Conservation (phyloP, 495 filamentous ascomycete genomes). For the Penicillium tannophilum region DNA sequence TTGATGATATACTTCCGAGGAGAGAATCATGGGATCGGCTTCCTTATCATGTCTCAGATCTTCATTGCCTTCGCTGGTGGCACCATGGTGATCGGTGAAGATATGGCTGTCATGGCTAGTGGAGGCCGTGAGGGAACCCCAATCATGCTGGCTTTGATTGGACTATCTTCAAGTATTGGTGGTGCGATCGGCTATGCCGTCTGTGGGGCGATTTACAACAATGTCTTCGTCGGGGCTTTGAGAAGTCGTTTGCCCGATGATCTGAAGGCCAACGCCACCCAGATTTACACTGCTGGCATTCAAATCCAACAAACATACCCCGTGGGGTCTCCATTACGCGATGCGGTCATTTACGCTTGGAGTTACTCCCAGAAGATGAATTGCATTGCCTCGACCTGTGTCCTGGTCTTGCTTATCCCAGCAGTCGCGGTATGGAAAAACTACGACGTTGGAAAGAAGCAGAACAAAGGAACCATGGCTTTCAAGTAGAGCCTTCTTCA, state of each 20-base stretch:
- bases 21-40: slow-evolving; percentile 58
- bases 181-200: slow-evolving; percentile 69
- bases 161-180: slow-evolving; percentile 67
- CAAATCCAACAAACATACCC: slow-evolving; percentile 54
- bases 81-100: slow-evolving; percentile 64
- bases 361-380: slow-evolving; percentile 56
- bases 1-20: slow-evolving; percentile 73
- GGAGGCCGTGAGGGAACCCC: slow-evolving; percentile 65
- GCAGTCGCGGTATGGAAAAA: slow-evolving; percentile 47
- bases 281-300: slow-evolving; percentile 50
- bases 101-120: slow-evolving; percentile 76
- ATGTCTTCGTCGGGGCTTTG: slow-evolving; percentile 60
- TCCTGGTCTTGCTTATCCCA: slow-evolving; percentile 42
- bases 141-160: slow-evolving; percentile 67
- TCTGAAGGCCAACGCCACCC: slow-evolving; percentile 49
- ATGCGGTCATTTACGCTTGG: slow-evolving; percentile 62
- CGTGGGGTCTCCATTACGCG: slow-evolving; percentile 51
- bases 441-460: slow-evolving; percentile 47
- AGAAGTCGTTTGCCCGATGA: slow-evolving; percentile 37
- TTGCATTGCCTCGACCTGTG: slow-evolving; percentile 55
- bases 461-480: slow-evolving; percentile 48
- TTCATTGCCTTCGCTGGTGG: slow-evolving; percentile 74
- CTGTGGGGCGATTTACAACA: slow-evolving; percentile 69
- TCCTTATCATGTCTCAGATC: slow-evolving; percentile 77
- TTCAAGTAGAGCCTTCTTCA: slow-evolving; percentile 12